These are phyloP conservation scores for Sporothrix curviconia DNA, from an alignment of 2,329 filamentous ascomycete species.

Conservation along the genomic window DNA sequence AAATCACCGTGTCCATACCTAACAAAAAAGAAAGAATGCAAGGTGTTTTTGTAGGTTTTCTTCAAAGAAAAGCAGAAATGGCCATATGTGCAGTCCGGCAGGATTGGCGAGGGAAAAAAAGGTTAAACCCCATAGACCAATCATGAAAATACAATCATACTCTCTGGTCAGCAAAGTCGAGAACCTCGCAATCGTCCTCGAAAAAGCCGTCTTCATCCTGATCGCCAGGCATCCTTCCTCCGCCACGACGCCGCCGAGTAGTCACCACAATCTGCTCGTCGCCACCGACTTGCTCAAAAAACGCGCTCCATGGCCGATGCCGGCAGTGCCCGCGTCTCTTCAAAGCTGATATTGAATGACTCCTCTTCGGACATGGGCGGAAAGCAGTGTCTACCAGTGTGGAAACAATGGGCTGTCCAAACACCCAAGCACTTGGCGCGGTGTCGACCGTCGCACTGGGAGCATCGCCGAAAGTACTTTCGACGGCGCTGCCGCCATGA, in stretches of 20 bases:
- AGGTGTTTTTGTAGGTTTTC: neutral
- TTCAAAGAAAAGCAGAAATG: neutral
- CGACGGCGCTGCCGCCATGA: too few species aligned
- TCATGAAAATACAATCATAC: too few species aligned
- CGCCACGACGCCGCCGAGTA: slow-evolving; percentile 66
- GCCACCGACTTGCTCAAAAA: slow-evolving; percentile 47
- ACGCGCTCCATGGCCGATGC: slow-evolving; percentile 59
- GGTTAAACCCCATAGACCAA: too few species aligned
- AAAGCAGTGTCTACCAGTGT: slow-evolving; percentile 47
- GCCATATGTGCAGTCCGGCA: neutral
- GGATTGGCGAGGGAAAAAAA: neutral
- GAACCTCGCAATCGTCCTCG: slow-evolving; percentile 85
- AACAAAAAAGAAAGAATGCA: neutral
- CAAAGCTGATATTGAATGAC: slow-evolving; percentile 38
- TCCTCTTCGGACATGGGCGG: slow-evolving; percentile 45
- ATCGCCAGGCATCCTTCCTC: slow-evolving; percentile 33
- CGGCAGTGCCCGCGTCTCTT: slow-evolving; percentile 53
- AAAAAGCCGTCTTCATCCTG: slow-evolving; percentile 68
- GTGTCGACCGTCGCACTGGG: slow-evolving; percentile 8
- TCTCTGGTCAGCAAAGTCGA: slow-evolving; percentile 74
- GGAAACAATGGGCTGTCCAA: slow-evolving; percentile 49
- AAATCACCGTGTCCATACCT: neutral
- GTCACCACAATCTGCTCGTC: slow-evolving; percentile 74
- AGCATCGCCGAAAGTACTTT: too few species aligned
- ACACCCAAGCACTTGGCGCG: slow-evolving; percentile 47